Conservation (phyloP, 2,329 filamentous ascomycete genomes). For the Diaporthe citriasiana region DNA sequence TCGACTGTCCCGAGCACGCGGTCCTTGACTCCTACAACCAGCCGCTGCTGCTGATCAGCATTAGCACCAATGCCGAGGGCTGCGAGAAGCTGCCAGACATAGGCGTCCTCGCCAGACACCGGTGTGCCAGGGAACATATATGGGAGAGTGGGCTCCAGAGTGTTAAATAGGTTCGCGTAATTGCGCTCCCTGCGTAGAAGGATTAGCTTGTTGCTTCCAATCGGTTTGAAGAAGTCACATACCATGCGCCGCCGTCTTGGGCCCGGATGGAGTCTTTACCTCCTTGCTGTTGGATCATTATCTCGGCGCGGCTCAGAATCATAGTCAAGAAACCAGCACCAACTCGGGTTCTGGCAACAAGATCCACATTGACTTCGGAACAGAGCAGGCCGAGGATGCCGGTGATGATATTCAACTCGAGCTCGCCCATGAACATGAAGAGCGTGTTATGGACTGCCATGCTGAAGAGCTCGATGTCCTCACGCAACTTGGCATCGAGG, state of each 20-base stretch:
- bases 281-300: slow-evolving; percentile 85
- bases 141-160: slow-evolving; percentile 85
- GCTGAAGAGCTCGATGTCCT: slow-evolving; percentile 93
- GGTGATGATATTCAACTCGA: slow-evolving; percentile 89
- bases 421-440: slow-evolving; percentile 91
- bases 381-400: slow-evolving; percentile 86
- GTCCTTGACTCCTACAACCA: slow-evolving; percentile 97
- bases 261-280: slow-evolving; percentile 58
- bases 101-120: slow-evolving; percentile 91
- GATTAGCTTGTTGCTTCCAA: slow-evolving; percentile 49
- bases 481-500: slow-evolving; percentile 82
- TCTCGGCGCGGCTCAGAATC: slow-evolving; percentile 92
- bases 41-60: slow-evolving; percentile 93
- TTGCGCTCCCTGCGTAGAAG: slow-evolving; percentile 72
- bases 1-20: slow-evolving; percentile 95
- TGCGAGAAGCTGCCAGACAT: slow-evolving; percentile 98
- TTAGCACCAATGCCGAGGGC: slow-evolving; percentile 94
- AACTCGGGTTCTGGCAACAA: slow-evolving; percentile 88
- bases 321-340: slow-evolving; percentile 93
- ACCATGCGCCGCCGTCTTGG: slow-evolving; percentile 67
- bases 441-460: slow-evolving; percentile 90
- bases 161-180: slow-evolving; percentile 90
- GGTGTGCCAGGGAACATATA: slow-evolving; percentile 94
- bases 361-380: slow-evolving; percentile 84
- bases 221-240: slow-evolving; percentile 48